Base-by-base conservation (phyloP, 441 rosid species). In the Capsella rubella region DNA sequence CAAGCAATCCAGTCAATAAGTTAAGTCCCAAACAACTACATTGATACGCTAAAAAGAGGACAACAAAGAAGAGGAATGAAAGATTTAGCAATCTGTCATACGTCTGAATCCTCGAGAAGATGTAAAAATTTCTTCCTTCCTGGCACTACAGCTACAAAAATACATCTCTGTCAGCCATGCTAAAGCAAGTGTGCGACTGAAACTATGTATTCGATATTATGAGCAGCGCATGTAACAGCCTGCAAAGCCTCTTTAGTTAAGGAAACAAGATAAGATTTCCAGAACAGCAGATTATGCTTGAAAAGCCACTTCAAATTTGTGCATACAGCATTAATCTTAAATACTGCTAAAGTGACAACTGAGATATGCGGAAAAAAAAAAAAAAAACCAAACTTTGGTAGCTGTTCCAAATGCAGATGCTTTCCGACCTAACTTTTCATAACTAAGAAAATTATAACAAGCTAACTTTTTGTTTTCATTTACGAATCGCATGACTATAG, bases 51-150 rank as follows among this genome's bases (percentile, higher is more conserved):
- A 14, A 45, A 67, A 21, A 43, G 35, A 43, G 64, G 49, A 60
- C 31, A 59, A 28, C 8, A 62, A 69, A 37, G 57, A 49, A 14
- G 54, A 65, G 51, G 47, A 52, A 73, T 28, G 43, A 52, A 69
- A 18, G 5, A 45, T 49, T 49, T 28, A 45, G 54, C 45, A 32
- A 56, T 63, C 28, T 63, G 50, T 54, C 67, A 50, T 69, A 93
- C 99, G 97, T 95, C 91, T 35, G 98, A 93, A 74, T 89, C 91
- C 84, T 95, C 95, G 15, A 95, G 85, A 72, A 91, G 82, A 80
- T 82, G 90, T 73, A 87, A 79, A 55, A 84, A 71, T 75, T 91
- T 87, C 37, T 76, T 84, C 81, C 84, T 87, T 64, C 90, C 88
- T 49, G 87, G 80, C 69, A 84, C 92, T 78, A 79, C 81, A 81